phyloP scores from a whole-genome alignment of 805 yeast genomes.

The Cyberlindnera veronae region DNA sequence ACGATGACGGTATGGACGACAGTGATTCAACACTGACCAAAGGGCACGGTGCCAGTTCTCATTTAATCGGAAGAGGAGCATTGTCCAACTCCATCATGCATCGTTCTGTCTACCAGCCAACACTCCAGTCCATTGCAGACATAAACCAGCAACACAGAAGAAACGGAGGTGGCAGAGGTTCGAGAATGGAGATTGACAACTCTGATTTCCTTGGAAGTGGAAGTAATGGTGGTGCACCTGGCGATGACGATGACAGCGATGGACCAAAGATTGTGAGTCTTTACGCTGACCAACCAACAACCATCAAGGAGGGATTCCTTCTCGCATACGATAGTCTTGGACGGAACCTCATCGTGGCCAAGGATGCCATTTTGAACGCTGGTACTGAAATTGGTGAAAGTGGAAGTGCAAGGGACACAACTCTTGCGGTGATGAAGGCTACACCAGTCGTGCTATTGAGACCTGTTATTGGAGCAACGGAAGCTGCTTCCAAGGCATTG shows the following conservation, averaged over 20 bases:
- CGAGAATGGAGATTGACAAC: neutral
- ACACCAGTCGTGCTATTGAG: slow-evolving; percentile 79
- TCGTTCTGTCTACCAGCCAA: slow-evolving; percentile 26
- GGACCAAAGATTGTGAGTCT: slow-evolving; percentile 53
- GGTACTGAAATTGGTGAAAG: slow-evolving; percentile 60
- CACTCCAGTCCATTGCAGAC: slow-evolving; percentile 26
- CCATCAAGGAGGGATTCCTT: slow-evolving; percentile 65
- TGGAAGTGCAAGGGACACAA: slow-evolving; percentile 63
- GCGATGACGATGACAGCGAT: slow-evolving; percentile 22
- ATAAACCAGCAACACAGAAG: slow-evolving; percentile 11
- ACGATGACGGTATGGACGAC: slow-evolving; percentile 25
- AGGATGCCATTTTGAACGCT: slow-evolving; percentile 56
- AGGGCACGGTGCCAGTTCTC: slow-evolving; percentile 24
- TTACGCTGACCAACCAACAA: slow-evolving; percentile 81
- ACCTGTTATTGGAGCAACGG: slow-evolving; percentile 91
- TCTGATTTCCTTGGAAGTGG: slow-evolving; percentile 21
- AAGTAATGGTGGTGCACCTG: slow-evolving; percentile 14
- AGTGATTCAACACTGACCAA: slow-evolving; percentile 17
- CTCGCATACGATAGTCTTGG: slow-evolving; percentile 75
- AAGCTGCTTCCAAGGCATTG: slow-evolving; percentile 77
- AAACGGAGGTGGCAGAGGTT: neutral
- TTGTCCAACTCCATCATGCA: slow-evolving; percentile 14
- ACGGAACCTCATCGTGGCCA: slow-evolving; percentile 62
- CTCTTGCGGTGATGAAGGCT: slow-evolving; percentile 63
- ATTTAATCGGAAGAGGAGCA: slow-evolving; percentile 26